Percentiles rank a stretch among this genome's conserved stretches.
These are phyloP conservation scores for Bothriochloa decipiens DNA, from an alignment of 176 grass and related monocot genomes.

Conservation along the genomic window DNA sequence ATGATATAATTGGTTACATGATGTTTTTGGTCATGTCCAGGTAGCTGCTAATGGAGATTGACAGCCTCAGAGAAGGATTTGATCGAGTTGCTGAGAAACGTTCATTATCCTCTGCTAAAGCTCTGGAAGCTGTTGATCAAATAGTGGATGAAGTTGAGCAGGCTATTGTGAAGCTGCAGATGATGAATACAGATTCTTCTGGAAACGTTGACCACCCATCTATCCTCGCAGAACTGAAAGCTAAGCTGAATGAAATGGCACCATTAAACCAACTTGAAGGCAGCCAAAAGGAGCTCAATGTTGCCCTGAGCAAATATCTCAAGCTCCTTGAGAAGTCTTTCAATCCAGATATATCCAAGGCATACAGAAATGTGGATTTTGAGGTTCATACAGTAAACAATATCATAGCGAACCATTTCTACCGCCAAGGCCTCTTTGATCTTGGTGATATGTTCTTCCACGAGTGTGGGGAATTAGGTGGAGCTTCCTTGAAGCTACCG, in stretches of 20 bases:
- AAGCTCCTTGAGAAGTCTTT: slow-evolving; percentile 86
- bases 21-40: slow-evolving; percentile 29
- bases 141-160: slow-evolving; percentile 68
- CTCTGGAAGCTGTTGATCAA: slow-evolving; percentile 63
- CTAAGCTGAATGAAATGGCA: slow-evolving; percentile 56
- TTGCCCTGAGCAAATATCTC: slow-evolving; percentile 70
- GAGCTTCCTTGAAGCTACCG: slow-evolving; percentile 55
- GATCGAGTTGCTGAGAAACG: slow-evolving; percentile 80
- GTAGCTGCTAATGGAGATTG: slow-evolving; percentile 66
- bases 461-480: slow-evolving; percentile 63
- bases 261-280: slow-evolving; percentile 67
- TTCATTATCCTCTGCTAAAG: slow-evolving; percentile 54
- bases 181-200: slow-evolving; percentile 52
- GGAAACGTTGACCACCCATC: slow-evolving; percentile 52
- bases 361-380: slow-evolving; percentile 82
- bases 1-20: not conserved
- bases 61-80: slow-evolving; percentile 76
- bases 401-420: slow-evolving; percentile 87
- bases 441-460: slow-evolving; percentile 69
- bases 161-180: slow-evolving; percentile 64
- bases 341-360: slow-evolving; percentile 82
- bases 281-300: slow-evolving; percentile 79
- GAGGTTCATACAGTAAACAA: slow-evolving; percentile 67
- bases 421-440: slow-evolving; percentile 81
- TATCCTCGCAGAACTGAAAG: slow-evolving; percentile 67